Base-by-base conservation (phyloP, 140 eudicot genomes). In the Anethum foeniculum region DNA sequence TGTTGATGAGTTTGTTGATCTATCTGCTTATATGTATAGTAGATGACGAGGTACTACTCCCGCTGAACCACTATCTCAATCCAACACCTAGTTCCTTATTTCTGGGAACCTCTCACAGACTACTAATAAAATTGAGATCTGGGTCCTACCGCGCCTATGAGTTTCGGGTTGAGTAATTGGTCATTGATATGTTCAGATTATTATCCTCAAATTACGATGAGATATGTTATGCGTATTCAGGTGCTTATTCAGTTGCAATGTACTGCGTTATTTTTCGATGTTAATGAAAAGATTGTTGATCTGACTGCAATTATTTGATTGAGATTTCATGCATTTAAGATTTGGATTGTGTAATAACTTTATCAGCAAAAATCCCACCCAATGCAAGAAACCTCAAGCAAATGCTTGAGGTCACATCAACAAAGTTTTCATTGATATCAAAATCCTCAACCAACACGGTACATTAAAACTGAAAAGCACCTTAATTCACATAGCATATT, bases 161-260 rank as follows among this genome's bases (percentile, higher is more conserved):
- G 91, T 86, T 91, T 93, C 76, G 93, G 89, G n/a, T 77, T 54
- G 1, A 77, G 60, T 34, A 65, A 62, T 25, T 83, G 76, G 78
- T n/a, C 78, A 13, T 76, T 85, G 71, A 71, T 54, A 44, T 84
- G 83, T 54, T 91, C 85, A 16, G 93, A 90, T 54, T 92, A 92
- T 83, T 85, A 83, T 49, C 47, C 85, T 0, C 84, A 80, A 67
- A 85, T 90, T 76, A 88, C 95, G 77, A 79, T 80, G 87, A 92
- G 94, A 56, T 92, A 94, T 74, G 88, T 88, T 82, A 84, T 81
- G 86, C 97, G 98, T 39, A 56, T 94, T 67, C 96, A 94, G 82
- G 78, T 88, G 74, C 86, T 92, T 88, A 84, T 94, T 7, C 88
- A 90, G 80, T 34, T 89, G 86, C 98, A 94, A 74, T 73, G 89